phyloP scores from a whole-genome alignment of 1,139 yeast genomes.

The Yamadazyma diddensiae region DNA sequence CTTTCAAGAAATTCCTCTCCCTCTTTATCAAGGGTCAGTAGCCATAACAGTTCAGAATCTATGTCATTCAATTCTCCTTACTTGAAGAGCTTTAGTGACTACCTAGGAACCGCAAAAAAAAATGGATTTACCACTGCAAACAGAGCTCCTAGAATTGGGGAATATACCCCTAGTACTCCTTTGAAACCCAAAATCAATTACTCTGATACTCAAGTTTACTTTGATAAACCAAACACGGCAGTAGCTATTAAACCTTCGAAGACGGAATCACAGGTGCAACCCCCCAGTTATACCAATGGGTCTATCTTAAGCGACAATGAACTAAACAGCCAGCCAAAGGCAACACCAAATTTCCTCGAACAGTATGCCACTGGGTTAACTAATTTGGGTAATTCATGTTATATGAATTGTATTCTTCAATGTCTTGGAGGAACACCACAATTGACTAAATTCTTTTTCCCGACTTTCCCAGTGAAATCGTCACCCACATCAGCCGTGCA shows the following conservation, averaged over 20 bases:
- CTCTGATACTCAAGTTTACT: too few species aligned
- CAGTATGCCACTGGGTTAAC: slow-evolving; percentile 57
- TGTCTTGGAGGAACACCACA: slow-evolving; percentile 59
- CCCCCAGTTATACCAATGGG: too few species aligned
- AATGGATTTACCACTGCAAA: slow-evolving; percentile 18
- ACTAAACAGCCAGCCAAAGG: too few species aligned
- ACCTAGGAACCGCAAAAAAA: slow-evolving; percentile 34
- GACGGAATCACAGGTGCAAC: too few species aligned
- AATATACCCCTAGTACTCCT: slow-evolving; percentile 13
- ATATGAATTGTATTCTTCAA: slow-evolving; percentile 88
- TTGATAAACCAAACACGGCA: too few species aligned
- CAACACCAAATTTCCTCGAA: slow-evolving; percentile 29
- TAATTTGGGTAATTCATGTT: slow-evolving; percentile 90
- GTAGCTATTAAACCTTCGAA: too few species aligned
- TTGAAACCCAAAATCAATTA: slow-evolving; percentile 12
- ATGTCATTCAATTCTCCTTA: slow-evolving; percentile 24
- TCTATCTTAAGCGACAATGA: too few species aligned
- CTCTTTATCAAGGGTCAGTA: slow-evolving; percentile 12
- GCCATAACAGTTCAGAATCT: slow-evolving; percentile 8
- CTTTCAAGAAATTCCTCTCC: slow-evolving; percentile 16
- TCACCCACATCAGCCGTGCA: slow-evolving; percentile 22
- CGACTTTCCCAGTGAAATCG: slow-evolving; percentile 18
- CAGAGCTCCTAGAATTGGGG: slow-evolving; percentile 3
- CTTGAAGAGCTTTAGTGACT: slow-evolving; percentile 38
- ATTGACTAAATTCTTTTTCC: slow-evolving; percentile 40